These are phyloP conservation scores for Phytophthora crassamura DNA, from an alignment of 352 stramenopile species.

Conservation along the genomic window DNA sequence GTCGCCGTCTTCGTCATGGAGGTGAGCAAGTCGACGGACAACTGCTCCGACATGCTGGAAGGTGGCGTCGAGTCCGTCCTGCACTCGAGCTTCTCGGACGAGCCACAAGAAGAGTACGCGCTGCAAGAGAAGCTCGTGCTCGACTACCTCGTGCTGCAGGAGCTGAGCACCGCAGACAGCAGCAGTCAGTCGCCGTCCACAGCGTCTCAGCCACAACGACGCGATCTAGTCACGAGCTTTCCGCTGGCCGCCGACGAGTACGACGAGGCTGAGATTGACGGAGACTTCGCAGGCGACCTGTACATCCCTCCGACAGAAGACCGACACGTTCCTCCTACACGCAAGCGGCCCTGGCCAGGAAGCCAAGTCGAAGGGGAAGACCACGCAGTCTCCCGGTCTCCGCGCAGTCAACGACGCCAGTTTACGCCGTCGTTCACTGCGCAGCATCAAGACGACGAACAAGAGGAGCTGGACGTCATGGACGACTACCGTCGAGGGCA, in stretches of 20 bases:
- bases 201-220: conserved; percentile 9
- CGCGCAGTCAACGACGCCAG: conserved; percentile 22
- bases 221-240: conserved; percentile 16
- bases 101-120: conserved; percentile 67
- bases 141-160: conserved; percentile 62
- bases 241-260: conserved; percentile 15
- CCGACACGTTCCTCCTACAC: neutral
- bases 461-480: conserved; percentile 28
- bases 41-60: conserved; percentile 59
- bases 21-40: conserved; percentile 74
- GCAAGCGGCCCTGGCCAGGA: conserved; percentile 18
- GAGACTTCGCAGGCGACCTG: conserved; percentile 26
- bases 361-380: conserved; percentile 11
- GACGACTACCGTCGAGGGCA: conserved; percentile 31
- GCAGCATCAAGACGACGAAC: conserved; percentile 20
- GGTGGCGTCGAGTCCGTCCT: conserved; percentile 69
- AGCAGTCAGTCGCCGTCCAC: conserved; percentile 16
- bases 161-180: conserved; percentile 49
- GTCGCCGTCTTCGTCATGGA: conserved; percentile 84
- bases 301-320: conserved; percentile 18
- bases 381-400: neutral
- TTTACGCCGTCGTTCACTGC: neutral
- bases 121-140: conserved; percentile 77
- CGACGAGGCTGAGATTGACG: conserved; percentile 19
- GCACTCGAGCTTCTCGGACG: conserved; percentile 70